Evolutionary conservation across 495 filamentous ascomycete genomes (phyloP), one percentile per base, ranked within the genome.

Genomic region (Podospora pseudoanserina): DNA sequence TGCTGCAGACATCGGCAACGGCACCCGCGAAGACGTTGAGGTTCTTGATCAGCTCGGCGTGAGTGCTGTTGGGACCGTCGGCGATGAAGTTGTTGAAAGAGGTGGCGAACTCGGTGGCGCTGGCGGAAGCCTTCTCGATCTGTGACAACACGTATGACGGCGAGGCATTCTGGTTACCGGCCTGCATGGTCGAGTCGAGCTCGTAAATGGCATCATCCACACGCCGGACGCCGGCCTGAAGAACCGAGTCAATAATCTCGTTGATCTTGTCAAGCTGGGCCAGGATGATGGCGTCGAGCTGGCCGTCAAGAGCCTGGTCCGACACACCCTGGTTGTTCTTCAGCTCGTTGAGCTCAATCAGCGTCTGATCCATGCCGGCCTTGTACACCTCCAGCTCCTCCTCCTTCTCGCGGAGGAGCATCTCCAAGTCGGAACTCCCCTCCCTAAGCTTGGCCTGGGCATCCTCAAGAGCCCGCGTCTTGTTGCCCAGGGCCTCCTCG

Each of bases 1-100:
- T 98, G 80, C 88, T 92, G 73, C 96, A 88, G 5, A 98, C 95
- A 80, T 99, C 95, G 16, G 95, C 90, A 71, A 97, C 88, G 39
- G 95, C 91, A 32, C 93, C 91, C 1, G 95, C 83, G 79, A 97
- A 98, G 39, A 92, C 86, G 72, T 92, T 93, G 65, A 96, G 88
- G 1, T 92, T 95, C 71, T 94, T 93, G 79, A 97, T 98, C 66
- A 98, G 90, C 69, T 95, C 92, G 3, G 91, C 87, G 75, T 97
- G 92, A 11, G 88, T 90, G 80, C 92, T 93, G 82, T 93, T 96
- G 4, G 95, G 95, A 0, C 95, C 95, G 79, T 99, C 95, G 18
- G 93, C 94, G 70, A 99, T 96, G 79, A 93, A 97, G 76, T 94
- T 93, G 82, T 97, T 98, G 85, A 97, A 98, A 0, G 95, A 88